Percentiles rank a stretch among this genome's conserved stretches.
phyloP scores from a whole-genome alignment of 176 grass and related monocot genomes.

The Puccinellia tenuiflora region DNA sequence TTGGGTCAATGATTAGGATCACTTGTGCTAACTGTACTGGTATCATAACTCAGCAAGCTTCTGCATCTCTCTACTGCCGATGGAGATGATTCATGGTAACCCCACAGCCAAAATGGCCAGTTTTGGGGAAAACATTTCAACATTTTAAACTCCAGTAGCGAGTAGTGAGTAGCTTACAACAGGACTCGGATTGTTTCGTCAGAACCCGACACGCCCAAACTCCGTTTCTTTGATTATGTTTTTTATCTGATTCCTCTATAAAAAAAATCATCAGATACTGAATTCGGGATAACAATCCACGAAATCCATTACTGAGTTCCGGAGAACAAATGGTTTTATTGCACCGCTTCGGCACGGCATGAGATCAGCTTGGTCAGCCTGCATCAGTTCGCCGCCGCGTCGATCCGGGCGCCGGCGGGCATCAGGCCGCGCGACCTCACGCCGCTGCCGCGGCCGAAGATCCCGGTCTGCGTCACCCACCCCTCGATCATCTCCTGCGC shows the following conservation, averaged over 20 bases:
- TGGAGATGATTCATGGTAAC: too few species aligned
- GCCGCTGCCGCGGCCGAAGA: background rate
- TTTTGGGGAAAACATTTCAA: too few species aligned
- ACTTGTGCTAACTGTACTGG: too few species aligned
- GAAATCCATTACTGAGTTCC: background rate
- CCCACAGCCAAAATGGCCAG: too few species aligned
- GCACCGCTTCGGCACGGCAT: background rate
- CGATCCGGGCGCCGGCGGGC: background rate
- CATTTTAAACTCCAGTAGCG: too few species aligned
- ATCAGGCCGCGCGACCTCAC: background rate
- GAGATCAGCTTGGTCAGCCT: background rate
- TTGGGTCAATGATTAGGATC: too few species aligned
- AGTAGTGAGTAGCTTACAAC: background rate
- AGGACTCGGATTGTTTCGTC: background rate
- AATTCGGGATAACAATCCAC: background rate
- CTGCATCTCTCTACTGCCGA: too few species aligned
- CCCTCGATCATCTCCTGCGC: slow-evolving; percentile 1
- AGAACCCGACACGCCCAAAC: background rate
- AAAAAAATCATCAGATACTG: background rate
- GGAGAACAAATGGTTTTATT: background rate
- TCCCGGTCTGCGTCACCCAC: background rate
- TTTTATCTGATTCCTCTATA: background rate
- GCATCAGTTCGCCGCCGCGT: background rate
- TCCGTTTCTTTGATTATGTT: background rate
- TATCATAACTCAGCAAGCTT: too few species aligned